phyloP scores from a whole-genome alignment of 495 filamentous ascomycete species.

The Aspergillus haitiensis region DNA sequence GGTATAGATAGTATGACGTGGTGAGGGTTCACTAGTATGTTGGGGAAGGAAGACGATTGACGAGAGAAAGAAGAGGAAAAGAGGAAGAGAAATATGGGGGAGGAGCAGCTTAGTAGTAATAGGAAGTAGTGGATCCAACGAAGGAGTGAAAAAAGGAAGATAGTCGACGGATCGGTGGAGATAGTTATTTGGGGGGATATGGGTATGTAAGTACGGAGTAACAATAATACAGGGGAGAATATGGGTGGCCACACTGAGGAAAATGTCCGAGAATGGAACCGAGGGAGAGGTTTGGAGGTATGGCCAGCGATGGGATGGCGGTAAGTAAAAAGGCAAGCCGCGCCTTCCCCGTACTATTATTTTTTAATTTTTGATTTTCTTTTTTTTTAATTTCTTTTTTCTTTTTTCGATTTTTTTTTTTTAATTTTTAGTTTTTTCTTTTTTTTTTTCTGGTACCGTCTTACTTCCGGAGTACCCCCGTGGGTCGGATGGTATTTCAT shows the following conservation, averaged over 20 bases:
- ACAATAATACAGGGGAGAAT: conserved; percentile 25
- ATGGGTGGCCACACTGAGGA: conserved; percentile 24
- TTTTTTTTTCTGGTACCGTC: conserved; percentile 22
- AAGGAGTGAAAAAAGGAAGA: conserved; percentile 27
- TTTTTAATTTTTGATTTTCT: conserved; percentile 16
- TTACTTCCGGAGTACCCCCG: conserved; percentile 38
- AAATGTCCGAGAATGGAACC: conserved; percentile 29
- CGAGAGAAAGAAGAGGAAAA: conserved; percentile 17
- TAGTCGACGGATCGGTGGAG: conserved; percentile 31
- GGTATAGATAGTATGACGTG: conserved; percentile 1
- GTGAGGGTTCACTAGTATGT: conserved; percentile 7
- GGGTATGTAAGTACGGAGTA: conserved; percentile 36
- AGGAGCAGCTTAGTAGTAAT: conserved; percentile 26
- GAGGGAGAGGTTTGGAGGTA: conserved; percentile 28
- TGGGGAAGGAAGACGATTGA: conserved; percentile 17
- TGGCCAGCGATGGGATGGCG: conserved; percentile 21
- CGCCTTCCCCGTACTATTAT: conserved; percentile 18
- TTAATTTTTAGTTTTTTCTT: conserved; percentile 16
- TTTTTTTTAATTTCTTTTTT: conserved; percentile 18
- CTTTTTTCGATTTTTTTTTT: conserved; percentile 18
- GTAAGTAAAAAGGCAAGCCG: conserved; percentile 27
- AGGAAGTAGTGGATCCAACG: conserved; percentile 25
- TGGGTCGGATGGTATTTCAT: conserved; percentile 30
- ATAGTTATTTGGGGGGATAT: conserved; percentile 17
- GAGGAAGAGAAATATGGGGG: conserved; percentile 24